These are phyloP conservation scores for Diddensiella santjacobensis DNA, from an alignment of 805 yeast species.

Conservation along the genomic window DNA sequence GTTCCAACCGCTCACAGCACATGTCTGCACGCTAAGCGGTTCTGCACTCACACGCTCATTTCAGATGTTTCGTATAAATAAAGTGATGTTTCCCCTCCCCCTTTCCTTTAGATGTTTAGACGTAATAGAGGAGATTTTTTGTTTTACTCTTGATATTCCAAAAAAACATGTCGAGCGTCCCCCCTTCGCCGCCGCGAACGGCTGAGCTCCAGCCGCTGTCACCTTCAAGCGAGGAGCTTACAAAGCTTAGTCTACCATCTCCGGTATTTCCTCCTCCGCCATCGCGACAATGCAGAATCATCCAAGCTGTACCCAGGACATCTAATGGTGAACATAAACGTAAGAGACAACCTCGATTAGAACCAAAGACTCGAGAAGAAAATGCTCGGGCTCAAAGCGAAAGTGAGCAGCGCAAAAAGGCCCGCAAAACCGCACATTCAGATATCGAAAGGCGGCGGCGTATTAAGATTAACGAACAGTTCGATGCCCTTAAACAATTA, in stretches of 20 bases:
- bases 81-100: no score
- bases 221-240: neutral
- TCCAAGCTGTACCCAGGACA: conserved; percentile 11
- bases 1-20: neutral
- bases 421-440: conserved; percentile 61
- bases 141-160: no score
- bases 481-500: conserved; percentile 70
- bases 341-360: conserved; percentile 1
- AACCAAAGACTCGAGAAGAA: conserved; percentile 4
- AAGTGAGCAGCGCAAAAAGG: conserved; percentile 41
- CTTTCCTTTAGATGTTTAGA: no score
- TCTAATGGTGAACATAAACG: neutral
- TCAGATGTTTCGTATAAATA: no score
- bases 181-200: neutral
- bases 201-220: neutral
- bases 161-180: no score
- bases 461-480: conserved; percentile 75
- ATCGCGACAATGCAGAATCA: conserved; percentile 17
- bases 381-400: conserved; percentile 14
- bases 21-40: neutral
- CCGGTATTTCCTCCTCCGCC: conserved; percentile 20
- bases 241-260: neutral
- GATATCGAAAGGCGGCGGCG: conserved; percentile 77
- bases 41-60: no score
- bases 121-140: no score